phyloP scores from a whole-genome alignment of 371 early-diverging fungal species.

The Blakeslea trispora region DNA sequence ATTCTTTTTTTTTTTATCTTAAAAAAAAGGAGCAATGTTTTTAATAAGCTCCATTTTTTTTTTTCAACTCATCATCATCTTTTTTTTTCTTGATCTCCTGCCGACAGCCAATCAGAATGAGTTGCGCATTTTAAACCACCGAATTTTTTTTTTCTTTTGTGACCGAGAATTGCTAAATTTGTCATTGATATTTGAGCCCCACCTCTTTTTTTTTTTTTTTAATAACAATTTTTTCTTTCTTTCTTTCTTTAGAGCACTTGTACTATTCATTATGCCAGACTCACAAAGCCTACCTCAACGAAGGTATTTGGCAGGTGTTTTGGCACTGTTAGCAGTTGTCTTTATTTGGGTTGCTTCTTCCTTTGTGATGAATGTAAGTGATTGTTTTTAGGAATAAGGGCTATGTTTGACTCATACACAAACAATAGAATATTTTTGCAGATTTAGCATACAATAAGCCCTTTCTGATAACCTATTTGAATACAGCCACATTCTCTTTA shows the following conservation, averaged over 20 bases:
- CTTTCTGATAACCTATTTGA: slow-evolving; percentile 78
- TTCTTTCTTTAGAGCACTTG: slow-evolving; percentile 1
- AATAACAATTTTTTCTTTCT: background rate
- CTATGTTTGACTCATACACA: no score
- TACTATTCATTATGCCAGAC: slow-evolving; percentile 26
- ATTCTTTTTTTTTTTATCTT: no score
- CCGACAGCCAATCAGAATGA: no score
- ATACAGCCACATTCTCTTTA: slow-evolving; percentile 77
- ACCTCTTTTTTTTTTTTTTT: background rate
- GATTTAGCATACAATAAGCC: slow-evolving; percentile 74
- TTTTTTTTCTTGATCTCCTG: no score
- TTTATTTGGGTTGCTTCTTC: slow-evolving; percentile 83
- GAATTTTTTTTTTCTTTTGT: background rate
- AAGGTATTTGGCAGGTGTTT: slow-evolving; percentile 49
- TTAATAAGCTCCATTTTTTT: no score
- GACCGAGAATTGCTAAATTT: no score
- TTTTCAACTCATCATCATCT: no score
- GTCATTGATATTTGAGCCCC: no score
- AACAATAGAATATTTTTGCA: slow-evolving; percentile 73
- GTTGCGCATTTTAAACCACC: background rate
- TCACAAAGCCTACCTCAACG: slow-evolving; percentile 25
- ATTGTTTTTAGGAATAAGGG: no score
- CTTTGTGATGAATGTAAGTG: slow-evolving; percentile 75
- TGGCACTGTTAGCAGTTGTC: slow-evolving; percentile 70
- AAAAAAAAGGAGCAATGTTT: no score